Evolutionary conservation across 1,284 basidiomycete genomes (phyloP).

Genomic region (Tilletia horrida): DNA sequence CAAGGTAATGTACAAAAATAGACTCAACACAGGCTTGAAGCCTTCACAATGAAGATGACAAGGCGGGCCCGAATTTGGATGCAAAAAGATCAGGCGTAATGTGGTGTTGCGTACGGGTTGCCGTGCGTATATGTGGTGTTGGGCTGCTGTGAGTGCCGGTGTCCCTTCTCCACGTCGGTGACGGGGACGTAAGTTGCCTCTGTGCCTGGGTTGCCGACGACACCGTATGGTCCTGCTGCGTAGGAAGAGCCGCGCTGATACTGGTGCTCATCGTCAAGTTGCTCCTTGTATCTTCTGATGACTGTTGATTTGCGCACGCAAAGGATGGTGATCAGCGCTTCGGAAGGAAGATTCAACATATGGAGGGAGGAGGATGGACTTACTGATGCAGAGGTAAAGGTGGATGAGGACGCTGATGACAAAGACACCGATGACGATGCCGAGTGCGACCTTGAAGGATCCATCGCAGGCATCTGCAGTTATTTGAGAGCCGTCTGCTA

Average conservation of each 20-base stretch:
- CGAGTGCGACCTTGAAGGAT: neutral
- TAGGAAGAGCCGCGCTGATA: neutral
- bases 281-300: slow-evolving; percentile 12
- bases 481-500: too few relatives aligned
- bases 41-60: neutral
- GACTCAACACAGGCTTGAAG: too few relatives aligned
- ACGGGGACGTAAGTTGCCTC: neutral
- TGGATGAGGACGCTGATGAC: neutral
- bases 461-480: neutral
- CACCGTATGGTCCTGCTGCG: neutral
- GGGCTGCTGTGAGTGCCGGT: neutral
- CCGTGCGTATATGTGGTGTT: neutral
- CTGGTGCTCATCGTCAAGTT: slow-evolving; percentile 10
- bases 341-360: neutral
- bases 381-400: slow-evolving; percentile 13
- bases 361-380: neutral
- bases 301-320: neutral
- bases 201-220: neutral
- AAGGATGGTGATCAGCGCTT: neutral
- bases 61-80: neutral
- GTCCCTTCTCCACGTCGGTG: neutral
- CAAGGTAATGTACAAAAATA: too few relatives aligned
- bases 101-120: neutral
- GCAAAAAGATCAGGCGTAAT: neutral
- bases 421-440: neutral